Conservation (phyloP, 2,329 filamentous ascomycete genomes). For the Corinectria fuckeliana region DNA sequence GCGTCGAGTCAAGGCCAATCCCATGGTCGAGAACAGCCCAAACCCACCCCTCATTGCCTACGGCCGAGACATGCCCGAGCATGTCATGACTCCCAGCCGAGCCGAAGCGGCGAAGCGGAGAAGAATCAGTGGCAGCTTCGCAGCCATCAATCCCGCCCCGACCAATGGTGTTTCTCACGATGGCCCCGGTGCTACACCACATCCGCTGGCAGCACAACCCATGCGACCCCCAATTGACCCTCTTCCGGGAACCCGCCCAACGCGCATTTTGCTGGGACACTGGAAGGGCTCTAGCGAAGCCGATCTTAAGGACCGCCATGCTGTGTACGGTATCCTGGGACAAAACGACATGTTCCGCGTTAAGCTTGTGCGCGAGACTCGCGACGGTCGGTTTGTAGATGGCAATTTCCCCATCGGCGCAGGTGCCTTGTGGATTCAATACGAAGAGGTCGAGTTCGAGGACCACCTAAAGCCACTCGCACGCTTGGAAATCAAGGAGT, state of each 20-base stretch:
- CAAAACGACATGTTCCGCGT: conserved; percentile 70
- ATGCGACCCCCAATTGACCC: conserved; percentile 43
- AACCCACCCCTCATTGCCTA: conserved; percentile 57
- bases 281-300: conserved; percentile 62
- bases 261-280: conserved; percentile 63
- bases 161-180: conserved; percentile 31
- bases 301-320: conserved; percentile 60
- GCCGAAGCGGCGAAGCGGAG: conserved; percentile 56
- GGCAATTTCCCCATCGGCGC: conserved; percentile 67
- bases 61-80: conserved; percentile 56
- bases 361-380: conserved; percentile 65
- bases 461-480: conserved; percentile 58
- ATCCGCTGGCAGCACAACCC: conserved; percentile 27
- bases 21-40: conserved; percentile 50
- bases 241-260: conserved; percentile 60
- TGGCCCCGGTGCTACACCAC: conserved; percentile 32
- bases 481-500: conserved; percentile 67
- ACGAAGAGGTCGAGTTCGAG: conserved; percentile 67
- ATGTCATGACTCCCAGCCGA: conserved; percentile 42
- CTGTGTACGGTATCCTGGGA: conserved; percentile 67
- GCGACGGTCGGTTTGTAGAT: conserved; percentile 63
- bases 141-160: conserved; percentile 42
- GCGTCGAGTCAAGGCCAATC: conserved; percentile 50
- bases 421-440: conserved; percentile 67
- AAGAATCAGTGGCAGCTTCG: conserved; percentile 48